phyloP scores from a whole-genome alignment of 495 filamentous ascomycete species.

The Apodospora peruviana region DNA sequence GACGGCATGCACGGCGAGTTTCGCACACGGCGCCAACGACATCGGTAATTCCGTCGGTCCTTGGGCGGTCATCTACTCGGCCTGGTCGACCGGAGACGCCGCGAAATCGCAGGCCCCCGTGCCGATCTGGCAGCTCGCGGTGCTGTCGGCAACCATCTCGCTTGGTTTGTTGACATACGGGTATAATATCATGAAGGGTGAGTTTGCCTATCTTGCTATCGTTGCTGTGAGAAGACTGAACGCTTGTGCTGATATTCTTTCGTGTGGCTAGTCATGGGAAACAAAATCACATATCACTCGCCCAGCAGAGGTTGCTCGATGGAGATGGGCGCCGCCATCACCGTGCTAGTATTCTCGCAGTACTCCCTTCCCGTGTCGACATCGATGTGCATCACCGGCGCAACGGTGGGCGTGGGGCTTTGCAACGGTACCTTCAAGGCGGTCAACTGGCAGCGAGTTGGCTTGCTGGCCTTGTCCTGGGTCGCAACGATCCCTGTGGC shows the following conservation, averaged over 20 bases:
- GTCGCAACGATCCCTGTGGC: constrained; percentile 54
- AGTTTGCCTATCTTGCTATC: too few relatives aligned
- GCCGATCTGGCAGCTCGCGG: constrained; percentile 57
- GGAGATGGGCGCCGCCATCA: constrained; percentile 65
- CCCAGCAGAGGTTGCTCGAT: constrained; percentile 59
- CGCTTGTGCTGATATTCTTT: background rate
- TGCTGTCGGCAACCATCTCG: constrained; percentile 34
- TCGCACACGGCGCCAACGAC: constrained; percentile 79
- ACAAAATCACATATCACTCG: constrained; percentile 63
- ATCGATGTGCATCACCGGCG: constrained; percentile 58
- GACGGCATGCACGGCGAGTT: constrained; percentile 68
- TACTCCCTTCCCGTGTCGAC: constrained; percentile 52
- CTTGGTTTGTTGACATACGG: constrained; percentile 64
- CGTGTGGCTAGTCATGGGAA: constrained; percentile 44
- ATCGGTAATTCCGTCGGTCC: constrained; percentile 73
- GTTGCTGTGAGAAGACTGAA: too few relatives aligned
- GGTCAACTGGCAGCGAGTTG: constrained; percentile 57
- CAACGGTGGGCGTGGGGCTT: constrained; percentile 59
- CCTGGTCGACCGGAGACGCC: constrained; percentile 51
- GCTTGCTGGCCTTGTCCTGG: constrained; percentile 52
- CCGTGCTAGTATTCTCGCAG: constrained; percentile 45
- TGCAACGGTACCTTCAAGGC: constrained; percentile 53
- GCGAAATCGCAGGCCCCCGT: constrained; percentile 50
- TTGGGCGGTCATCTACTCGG: constrained; percentile 62
- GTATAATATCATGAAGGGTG: constrained; percentile 59